A percentile compares a stretch with the other conserved stretches of the same genome.
Evolutionary conservation across 352 stramenopile genomes (phyloP).

Genomic region (Phytophthora colocasiae): DNA sequence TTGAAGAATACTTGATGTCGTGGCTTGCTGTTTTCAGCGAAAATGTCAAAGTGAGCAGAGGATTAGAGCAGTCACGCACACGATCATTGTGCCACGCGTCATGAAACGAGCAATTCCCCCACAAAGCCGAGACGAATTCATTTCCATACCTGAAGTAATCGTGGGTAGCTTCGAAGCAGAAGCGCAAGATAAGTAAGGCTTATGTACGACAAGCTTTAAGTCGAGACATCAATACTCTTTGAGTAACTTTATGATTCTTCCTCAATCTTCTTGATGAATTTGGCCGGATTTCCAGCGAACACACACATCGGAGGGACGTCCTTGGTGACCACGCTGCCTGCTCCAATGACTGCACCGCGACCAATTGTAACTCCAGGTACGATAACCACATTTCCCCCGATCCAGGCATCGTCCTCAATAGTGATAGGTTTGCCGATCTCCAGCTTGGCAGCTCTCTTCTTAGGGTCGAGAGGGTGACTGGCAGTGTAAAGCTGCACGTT

Average conservation of each 20-base stretch:
- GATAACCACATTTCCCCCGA: slow-evolving; percentile 71
- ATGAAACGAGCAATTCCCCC: too few species aligned
- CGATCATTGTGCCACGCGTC: too few species aligned
- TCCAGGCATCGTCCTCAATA: slow-evolving; percentile 87
- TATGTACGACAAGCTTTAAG: too few species aligned
- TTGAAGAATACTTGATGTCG: neutral
- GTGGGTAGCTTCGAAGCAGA: too few species aligned
- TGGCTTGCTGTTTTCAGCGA: too few species aligned
- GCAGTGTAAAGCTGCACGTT: slow-evolving; percentile 79
- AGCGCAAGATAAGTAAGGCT: too few species aligned
- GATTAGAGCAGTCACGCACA: too few species aligned
- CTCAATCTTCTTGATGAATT: slow-evolving; percentile 73
- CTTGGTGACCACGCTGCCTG: slow-evolving; percentile 84
- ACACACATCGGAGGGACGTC: slow-evolving; percentile 69
- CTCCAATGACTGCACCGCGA: slow-evolving; percentile 62
- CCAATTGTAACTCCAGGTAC: slow-evolving; percentile 72
- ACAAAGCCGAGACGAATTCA: too few species aligned
- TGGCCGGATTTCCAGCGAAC: slow-evolving; percentile 74
- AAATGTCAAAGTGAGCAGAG: too few species aligned
- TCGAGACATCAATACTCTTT: too few species aligned
- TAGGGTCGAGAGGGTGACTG: slow-evolving; percentile 67
- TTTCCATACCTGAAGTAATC: too few species aligned
- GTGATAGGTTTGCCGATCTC: slow-evolving; percentile 71
- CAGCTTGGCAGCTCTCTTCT: slow-evolving; percentile 20
- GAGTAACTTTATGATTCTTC: too few species aligned